A percentile compares a stretch with the other conserved stretches of the same genome.
phyloP scores from a whole-genome alignment of 306 rosid species.

The Sicyos edulis region DNA sequence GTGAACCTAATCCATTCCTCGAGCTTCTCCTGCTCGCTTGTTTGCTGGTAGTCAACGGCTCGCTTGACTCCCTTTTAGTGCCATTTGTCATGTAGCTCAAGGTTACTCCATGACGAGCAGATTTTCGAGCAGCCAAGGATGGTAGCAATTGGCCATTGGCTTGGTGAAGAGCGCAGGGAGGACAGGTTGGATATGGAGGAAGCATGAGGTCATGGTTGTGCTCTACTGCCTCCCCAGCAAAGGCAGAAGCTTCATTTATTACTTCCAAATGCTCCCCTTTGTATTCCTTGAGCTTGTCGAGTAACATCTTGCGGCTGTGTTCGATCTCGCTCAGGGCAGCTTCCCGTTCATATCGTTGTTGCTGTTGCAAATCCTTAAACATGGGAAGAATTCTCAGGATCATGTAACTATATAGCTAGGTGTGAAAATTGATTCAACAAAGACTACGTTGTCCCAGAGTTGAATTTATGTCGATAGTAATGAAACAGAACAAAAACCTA shows the following conservation, averaged over 20 bases:
- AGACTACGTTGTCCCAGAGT: not conserved
- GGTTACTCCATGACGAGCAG: conserved; percentile 45
- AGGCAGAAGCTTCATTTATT: conserved; percentile 77
- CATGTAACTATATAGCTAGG: too few relatives aligned
- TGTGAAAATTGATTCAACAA: too few relatives aligned
- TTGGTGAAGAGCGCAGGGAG: conserved; percentile 37
- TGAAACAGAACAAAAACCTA: conserved; percentile 1
- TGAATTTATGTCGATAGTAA: not conserved
- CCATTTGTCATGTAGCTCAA: conserved; percentile 33
- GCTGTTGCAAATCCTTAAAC: conserved; percentile 84
- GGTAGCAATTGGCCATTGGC: conserved; percentile 41
- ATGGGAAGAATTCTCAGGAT: too few relatives aligned
- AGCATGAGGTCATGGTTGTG: conserved; percentile 72
- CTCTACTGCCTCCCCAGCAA: conserved; percentile 84
- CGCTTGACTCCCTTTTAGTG: conserved; percentile 30
- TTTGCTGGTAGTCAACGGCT: conserved; percentile 25
- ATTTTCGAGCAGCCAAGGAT: conserved; percentile 37
- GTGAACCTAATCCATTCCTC: conserved; percentile 39
- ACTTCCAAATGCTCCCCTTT: conserved; percentile 79
- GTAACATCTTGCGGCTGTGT: conserved; percentile 66
- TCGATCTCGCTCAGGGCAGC: conserved; percentile 80
- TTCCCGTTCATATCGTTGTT: conserved; percentile 72
- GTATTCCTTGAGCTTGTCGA: conserved; percentile 68
- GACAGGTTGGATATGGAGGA: conserved; percentile 76
- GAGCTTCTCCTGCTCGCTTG: conserved; percentile 34